These are phyloP conservation scores for Boletus subparvulus DNA, from an alignment of 768 basidiomycete genomes.

Conservation along the genomic window DNA sequence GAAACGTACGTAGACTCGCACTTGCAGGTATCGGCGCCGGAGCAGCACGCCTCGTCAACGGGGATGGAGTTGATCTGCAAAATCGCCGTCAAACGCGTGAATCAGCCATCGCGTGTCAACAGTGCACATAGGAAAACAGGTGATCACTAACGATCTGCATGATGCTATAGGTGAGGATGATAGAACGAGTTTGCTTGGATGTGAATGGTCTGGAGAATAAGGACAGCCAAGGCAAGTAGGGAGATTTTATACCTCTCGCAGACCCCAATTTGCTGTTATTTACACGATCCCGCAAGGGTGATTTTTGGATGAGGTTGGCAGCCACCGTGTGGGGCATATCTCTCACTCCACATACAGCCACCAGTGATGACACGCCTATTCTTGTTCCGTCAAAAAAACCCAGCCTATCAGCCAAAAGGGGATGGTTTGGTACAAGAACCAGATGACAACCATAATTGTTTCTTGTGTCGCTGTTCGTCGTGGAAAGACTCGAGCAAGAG, in stretches of 20 bases:
- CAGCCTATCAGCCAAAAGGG: not conserved
- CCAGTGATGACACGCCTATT: not conserved
- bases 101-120: not conserved
- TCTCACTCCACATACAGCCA: not conserved
- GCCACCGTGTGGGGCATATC: not conserved
- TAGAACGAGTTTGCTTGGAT: not conserved
- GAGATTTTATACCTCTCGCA: conserved; percentile 5
- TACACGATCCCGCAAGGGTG: not conserved
- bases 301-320: not conserved
- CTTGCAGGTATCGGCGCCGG: conserved; percentile 1
- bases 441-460: not conserved
- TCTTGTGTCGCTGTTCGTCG: not conserved
- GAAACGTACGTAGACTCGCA: conserved; percentile 12
- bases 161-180: not conserved
- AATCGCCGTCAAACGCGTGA: too few species aligned
- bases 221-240: too few species aligned
- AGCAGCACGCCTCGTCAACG: conserved; percentile 24
- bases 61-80: conserved; percentile 9
- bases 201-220: not conserved
- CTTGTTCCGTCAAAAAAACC: not conserved
- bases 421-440: not conserved
- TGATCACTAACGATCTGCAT: conserved; percentile 17
- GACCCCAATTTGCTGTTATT: conserved; percentile 1
- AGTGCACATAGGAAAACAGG: not conserved
- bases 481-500: not conserved